These are phyloP conservation scores for Dendryphion nanum DNA, from an alignment of 2,329 filamentous ascomycete species.

Conservation along the genomic window DNA sequence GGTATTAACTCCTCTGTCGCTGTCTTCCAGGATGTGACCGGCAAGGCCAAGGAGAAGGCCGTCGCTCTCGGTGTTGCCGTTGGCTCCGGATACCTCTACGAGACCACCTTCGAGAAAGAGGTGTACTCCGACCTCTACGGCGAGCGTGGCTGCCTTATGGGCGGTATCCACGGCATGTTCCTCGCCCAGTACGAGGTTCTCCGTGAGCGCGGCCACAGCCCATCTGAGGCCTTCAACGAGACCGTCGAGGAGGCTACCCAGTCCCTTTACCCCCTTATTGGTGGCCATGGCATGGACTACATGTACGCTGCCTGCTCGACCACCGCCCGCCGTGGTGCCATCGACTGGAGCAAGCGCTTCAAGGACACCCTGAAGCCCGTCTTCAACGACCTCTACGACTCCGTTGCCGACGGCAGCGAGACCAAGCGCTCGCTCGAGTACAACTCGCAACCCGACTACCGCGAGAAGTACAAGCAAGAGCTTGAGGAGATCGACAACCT, in stretches of 20 bases:
- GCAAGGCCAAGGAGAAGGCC: constrained; percentile 97
- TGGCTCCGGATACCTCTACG: constrained; percentile 97
- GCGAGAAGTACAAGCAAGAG: constrained; percentile 95
- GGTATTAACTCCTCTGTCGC: constrained; percentile 99
- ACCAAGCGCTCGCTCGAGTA: constrained; percentile 96
- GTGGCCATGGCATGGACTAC: constrained; percentile 99
- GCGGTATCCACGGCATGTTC: constrained; percentile 99
- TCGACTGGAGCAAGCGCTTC: constrained; percentile 97
- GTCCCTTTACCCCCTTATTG: constrained; percentile 95
- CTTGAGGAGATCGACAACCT: constrained; percentile 97
- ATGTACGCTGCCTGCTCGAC: constrained; percentile 99
- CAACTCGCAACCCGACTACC: constrained; percentile 94
- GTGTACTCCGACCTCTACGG: constrained; percentile 99
- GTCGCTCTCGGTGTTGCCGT: constrained; percentile 95
- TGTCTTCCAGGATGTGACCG: constrained; percentile 97
- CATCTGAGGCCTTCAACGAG: constrained; percentile 99
- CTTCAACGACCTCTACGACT: constrained; percentile 96
- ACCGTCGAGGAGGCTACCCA: constrained; percentile 99
- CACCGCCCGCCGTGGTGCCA: constrained; percentile 95
- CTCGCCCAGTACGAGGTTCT: constrained; percentile 99
- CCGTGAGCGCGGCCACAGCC: constrained; percentile 95
- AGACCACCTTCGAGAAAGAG: constrained; percentile 99
- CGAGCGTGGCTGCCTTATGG: constrained; percentile 99
- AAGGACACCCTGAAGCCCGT: constrained; percentile 98
- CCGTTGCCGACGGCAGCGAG: constrained; percentile 87